phyloP scores from a whole-genome alignment of 1,139 yeast species.

The Candida frijolesensis region DNA sequence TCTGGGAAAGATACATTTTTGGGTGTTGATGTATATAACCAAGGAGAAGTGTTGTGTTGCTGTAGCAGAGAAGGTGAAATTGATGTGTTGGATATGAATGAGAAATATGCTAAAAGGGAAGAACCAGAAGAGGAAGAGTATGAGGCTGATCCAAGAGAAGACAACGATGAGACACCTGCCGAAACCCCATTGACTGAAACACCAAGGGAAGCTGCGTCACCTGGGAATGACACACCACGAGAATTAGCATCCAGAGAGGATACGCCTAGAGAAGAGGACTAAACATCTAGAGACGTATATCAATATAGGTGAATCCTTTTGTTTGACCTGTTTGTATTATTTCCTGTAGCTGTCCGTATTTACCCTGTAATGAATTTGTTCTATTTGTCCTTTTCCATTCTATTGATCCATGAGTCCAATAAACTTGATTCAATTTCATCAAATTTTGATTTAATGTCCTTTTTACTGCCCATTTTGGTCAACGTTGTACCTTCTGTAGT shows the following conservation, averaged over 20 bases:
- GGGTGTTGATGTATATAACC: conserved; percentile 44
- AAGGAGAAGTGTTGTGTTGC: conserved; percentile 44
- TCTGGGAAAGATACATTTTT: conserved; percentile 43
- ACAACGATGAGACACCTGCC: neutral
- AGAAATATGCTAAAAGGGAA: conserved; percentile 11
- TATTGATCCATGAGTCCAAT: conserved; percentile 47
- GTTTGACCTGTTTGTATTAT: neutral
- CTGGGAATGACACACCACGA: conserved; percentile 10
- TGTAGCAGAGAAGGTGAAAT: conserved; percentile 31
- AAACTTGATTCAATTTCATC: conserved; percentile 50
- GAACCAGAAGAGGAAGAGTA: neutral
- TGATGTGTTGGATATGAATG: conserved; percentile 26
- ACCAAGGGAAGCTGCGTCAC: conserved; percentile 3
- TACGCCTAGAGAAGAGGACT: neutral
- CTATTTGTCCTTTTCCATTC: conserved; percentile 23
- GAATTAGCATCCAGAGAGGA: neutral
- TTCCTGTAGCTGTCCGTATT: neutral
- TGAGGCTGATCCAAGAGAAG: neutral
- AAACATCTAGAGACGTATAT: conserved; percentile 6
- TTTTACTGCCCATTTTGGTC: conserved; percentile 3
- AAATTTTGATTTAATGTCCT: conserved; percentile 22
- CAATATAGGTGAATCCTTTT: neutral
- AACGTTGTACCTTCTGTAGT: neutral
- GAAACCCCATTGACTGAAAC: conserved; percentile 8
- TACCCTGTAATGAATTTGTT: neutral